Evolutionary conservation across 768 basidiomycete genomes (phyloP), one percentile per base, ranked within the genome.

Genomic region (Gelatoporia subvermispora): DNA sequence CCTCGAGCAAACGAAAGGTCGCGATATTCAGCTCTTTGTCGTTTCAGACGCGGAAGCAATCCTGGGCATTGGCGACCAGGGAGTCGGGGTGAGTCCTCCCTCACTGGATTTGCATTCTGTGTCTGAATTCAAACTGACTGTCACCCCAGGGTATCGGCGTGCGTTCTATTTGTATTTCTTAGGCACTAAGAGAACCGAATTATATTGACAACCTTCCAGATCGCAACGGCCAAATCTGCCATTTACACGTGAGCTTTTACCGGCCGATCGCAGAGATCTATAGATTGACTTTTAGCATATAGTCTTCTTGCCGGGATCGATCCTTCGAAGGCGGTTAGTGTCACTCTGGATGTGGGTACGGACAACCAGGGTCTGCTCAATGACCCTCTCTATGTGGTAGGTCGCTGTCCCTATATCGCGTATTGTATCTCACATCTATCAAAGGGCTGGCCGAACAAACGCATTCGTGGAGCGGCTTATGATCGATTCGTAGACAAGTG

Each of bases 41-140:
- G 84, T 85, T 47, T 86, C 88, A 0, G 92, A 94, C 61, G 80
- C 84, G 3, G 90, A 92, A 57, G 87, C 88, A 0, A 93, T 93
- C 50, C 70, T 94, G 9, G 92, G 92, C 15, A 82, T 84, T 48
- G 82, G 82, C 41, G 81, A 82, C 56, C 80, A 81, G 61, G 84
- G 91, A 48, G 89, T 92, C 35, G 79, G 80, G 46, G 82, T 84
- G 62, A 17, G 74, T 47, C 18, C 20, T 20, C 24, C 34, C 16
- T 28, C 34, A 17, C 23, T 47, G 18, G 18, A 22, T 31, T 25
- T 24, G 15, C 18, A 17, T 13, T 22, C 21, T 31, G 28, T 17
- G 15, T 8, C 35, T 22, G 10, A 22, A 20, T 4, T 40, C 31
- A 25, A 24, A 21, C 10, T 13, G n/a, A n/a, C n/a, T n/a, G n/a